A percentile compares a stretch with the other conserved stretches of the same genome.
Evolutionary conservation across 768 basidiomycete genomes (phyloP).

Genomic region (Mrakia blollopis): DNA sequence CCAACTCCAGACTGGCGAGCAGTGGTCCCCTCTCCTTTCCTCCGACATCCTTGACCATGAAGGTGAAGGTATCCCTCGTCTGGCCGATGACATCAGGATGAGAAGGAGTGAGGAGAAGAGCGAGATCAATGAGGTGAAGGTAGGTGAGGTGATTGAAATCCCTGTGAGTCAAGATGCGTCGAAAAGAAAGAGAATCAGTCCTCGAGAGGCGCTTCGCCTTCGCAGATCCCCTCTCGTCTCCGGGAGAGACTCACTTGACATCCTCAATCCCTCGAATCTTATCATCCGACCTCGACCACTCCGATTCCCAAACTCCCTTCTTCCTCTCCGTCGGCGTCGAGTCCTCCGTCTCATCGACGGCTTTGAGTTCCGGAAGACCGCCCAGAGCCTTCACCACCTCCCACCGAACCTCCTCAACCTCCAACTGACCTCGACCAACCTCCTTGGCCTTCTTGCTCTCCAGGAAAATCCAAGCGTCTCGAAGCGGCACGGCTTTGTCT

Average conservation of each 20-base stretch:
- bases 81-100: neutral
- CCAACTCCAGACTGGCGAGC: conserved; percentile 71
- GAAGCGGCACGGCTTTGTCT: conserved; percentile 55
- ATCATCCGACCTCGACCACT: conserved; percentile 16
- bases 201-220: no score
- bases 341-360: conserved; percentile 56
- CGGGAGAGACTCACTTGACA: conserved; percentile 1
- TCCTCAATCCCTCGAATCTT: conserved; percentile 7
- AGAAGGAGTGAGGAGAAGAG: neutral
- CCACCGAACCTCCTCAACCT: conserved; percentile 68
- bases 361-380: conserved; percentile 39
- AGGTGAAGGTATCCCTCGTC: conserved; percentile 51
- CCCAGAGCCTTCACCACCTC: conserved; percentile 56
- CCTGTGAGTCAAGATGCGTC: neutral
- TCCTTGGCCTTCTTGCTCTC: conserved; percentile 63
- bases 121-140: conserved; percentile 29
- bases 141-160: conserved; percentile 29
- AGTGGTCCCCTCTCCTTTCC: conserved; percentile 66
- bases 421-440: conserved; percentile 65
- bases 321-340: conserved; percentile 45
- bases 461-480: conserved; percentile 65
- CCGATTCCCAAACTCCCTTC: conserved; percentile 19
- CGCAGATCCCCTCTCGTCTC: neutral
- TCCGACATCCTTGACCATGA: conserved; percentile 62
- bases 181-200: no score